These are phyloP conservation scores for Microbotryum violaceum DNA, from an alignment of 1,284 basidiomycete genomes.

Conservation along the genomic window DNA sequence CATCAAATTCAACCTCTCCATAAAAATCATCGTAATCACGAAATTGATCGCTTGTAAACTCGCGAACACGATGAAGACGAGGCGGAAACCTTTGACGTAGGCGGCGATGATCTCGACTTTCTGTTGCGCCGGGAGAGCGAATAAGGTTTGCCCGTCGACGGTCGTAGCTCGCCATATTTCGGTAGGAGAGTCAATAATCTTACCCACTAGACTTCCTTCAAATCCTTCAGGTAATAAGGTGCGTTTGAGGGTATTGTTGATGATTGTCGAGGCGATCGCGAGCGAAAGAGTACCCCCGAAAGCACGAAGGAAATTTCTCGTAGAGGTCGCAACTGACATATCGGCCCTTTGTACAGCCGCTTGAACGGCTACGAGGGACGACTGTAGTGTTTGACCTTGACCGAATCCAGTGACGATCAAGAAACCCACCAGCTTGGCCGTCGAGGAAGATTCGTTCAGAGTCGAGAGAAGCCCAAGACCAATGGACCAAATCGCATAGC, in stretches of 20 bases:
- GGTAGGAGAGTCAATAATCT: conserved; percentile 44
- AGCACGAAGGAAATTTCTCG: conserved; percentile 59
- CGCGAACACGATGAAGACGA: conserved; percentile 49
- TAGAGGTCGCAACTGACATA: conserved; percentile 62
- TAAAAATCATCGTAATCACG: conserved; percentile 51
- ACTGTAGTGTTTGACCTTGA: conserved; percentile 50
- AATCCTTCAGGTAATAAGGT: conserved; percentile 42
- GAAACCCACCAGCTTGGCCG: conserved; percentile 55
- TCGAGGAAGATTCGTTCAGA: conserved; percentile 48
- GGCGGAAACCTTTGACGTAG: conserved; percentile 53
- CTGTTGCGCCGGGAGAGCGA: conserved; percentile 43
- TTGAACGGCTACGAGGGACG: conserved; percentile 55
- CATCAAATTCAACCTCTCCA: conserved; percentile 53
- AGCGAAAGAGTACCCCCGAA: conserved; percentile 58
- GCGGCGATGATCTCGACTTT: conserved; percentile 49
- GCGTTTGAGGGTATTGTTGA: conserved; percentile 52
- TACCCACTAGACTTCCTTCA: conserved; percentile 35
- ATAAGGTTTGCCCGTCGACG: conserved; percentile 11
- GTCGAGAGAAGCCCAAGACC: conserved; percentile 62
- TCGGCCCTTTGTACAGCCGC: conserved; percentile 58
- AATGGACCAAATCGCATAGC: conserved; percentile 62
- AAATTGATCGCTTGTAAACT: conserved; percentile 47
- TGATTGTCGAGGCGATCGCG: conserved; percentile 52
- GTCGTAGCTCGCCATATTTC: conserved; percentile 25
- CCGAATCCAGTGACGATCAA: conserved; percentile 63